These are phyloP conservation scores for Theobroma grandiflorum DNA, from an alignment of 441 rosid species.

Conservation along the genomic window DNA sequence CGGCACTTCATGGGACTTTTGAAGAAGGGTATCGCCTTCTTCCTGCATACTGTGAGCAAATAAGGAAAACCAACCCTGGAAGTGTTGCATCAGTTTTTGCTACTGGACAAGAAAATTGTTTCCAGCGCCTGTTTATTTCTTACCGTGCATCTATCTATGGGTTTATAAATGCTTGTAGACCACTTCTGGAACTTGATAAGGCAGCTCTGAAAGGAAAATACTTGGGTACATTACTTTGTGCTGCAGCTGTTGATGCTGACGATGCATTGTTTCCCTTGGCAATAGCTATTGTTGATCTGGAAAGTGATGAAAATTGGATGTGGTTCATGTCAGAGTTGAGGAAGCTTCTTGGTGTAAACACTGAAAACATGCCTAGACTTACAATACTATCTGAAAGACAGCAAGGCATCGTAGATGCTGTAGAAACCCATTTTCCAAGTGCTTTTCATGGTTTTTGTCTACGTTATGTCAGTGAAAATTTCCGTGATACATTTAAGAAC, in stretches of 20 bases:
- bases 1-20: conserved; percentile 95
- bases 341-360: conserved; percentile 89
- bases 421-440: conserved; percentile 91
- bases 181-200: conserved; percentile 88
- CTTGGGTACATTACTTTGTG: conserved; percentile 81
- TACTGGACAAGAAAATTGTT: conserved; percentile 83
- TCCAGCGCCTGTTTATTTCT: conserved; percentile 90
- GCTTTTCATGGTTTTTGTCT: conserved; percentile 94
- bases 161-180: conserved; percentile 87
- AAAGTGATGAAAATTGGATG: conserved; percentile 91
- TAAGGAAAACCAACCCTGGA: conserved; percentile 83
- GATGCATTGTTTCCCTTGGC: conserved; percentile 85
- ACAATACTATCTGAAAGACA: conserved; percentile 94
- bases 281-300: conserved; percentile 76
- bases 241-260: conserved; percentile 91
- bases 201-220: conserved; percentile 96
- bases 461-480: conserved; percentile 83
- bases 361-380: conserved; percentile 95
- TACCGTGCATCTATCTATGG: conserved; percentile 87
- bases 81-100: conserved; percentile 86
- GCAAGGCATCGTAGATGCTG: conserved; percentile 80
- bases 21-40: conserved; percentile 94
- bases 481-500: conserved; percentile 91
- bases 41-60: conserved; percentile 87
- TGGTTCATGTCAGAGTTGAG: conserved; percentile 96